Evolutionary conservation across 2,329 filamentous ascomycete genomes (phyloP), one percentile per base, ranked within the genome.

Genomic region (Botrytis hyacinthi): DNA sequence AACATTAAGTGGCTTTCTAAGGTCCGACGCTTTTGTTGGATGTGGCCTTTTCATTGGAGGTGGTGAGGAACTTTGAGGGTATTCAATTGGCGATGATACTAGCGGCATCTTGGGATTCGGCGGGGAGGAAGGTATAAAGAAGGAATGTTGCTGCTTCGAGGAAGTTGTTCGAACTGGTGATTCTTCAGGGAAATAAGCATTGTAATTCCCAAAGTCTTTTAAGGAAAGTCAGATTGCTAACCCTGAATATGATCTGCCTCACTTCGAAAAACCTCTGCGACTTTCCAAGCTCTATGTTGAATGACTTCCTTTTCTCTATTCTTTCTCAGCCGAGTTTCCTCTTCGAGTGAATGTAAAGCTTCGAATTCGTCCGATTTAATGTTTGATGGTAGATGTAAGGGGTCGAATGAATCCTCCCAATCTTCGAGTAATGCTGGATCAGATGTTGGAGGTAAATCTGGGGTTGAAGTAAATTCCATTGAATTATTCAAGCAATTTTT

Each of bases 41-140:
- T 82, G 80, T 48, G 82, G 76, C 57, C 84, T 81, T 78, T 86
- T 86, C 14, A 76, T 74, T 2, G 59, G 37, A n/a, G 77, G 76
- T 12, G 80, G 79, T 48, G 79, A 78, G 26, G 79, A 80, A 60
- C 76, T 80, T 20, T 68, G 74, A 16, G 79, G 78, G 63, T 81
- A 80, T 67, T 84, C 79, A 32, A 90, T 81, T 3, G 90, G 87
- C 22, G 90, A 90, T 10, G 90, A 91, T 57, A 87, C 84, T 54
- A 86, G 84, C 40, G 88, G 83, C 89, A 92, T 92, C 61, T 78
- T 84, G 74, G 74, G 22, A 40, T 22, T 51, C 48, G 71, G 54
- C 26, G 71, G 63, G 32, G 71, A 73, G 32, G 63, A 73, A 51
- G 63, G 35, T 35, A 69, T 69, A 20, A 26, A 57, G 22, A 69